Evolutionary conservation across 345 rosid species (phyloP), one percentile per base, ranked within the genome.

Genomic region (Eucalyptus guilfoylei): DNA sequence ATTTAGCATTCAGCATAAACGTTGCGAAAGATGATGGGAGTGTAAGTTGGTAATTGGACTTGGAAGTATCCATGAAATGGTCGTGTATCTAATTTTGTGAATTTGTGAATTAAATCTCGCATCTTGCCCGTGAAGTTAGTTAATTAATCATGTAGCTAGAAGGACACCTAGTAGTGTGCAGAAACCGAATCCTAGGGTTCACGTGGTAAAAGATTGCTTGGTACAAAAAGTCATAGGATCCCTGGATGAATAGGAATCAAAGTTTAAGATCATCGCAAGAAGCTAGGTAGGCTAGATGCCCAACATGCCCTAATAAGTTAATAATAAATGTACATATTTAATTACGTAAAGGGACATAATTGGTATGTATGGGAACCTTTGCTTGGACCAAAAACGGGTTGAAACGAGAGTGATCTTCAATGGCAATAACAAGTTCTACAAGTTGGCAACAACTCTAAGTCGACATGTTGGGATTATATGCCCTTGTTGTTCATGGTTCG

Each of bases 401-500:
- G 42, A 34, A 69, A 34, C 44, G 7, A 15, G 24, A 17, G 21
- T 17, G 44, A 17, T 69, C 42, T 17, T 69, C 24, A 34, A 69
- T 34, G 23, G 13, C 44, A 67, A 16, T 32, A 32, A 62, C 34
- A n/a, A 64, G 21, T 64, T n/a, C 76, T 64, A 14, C 16, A n/a
- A 64, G 37, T 64, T 7, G 34, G 16, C 76, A 2, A n/a, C 17
- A 64, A 64, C 40, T 14, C 40, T 64, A 14, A n/a, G 76, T 64
- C 0, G 40, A n/a, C 76, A n/a, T 7, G 40, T 64, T 14, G 76
- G 19, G 0, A 64, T 64, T n/a, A 4, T 14, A 8, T 64, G 76
- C 76, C 34, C 0, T 14, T 14, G 40, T 64, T 1, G 40, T 2
- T n/a, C 21, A 16, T n/a, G 19, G 37, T 14, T 1, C 9, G 11